These are phyloP conservation scores for Ulota crispa DNA, from an alignment of 225 moss, liverwort and hornwort genomes.

Conservation along the genomic window DNA sequence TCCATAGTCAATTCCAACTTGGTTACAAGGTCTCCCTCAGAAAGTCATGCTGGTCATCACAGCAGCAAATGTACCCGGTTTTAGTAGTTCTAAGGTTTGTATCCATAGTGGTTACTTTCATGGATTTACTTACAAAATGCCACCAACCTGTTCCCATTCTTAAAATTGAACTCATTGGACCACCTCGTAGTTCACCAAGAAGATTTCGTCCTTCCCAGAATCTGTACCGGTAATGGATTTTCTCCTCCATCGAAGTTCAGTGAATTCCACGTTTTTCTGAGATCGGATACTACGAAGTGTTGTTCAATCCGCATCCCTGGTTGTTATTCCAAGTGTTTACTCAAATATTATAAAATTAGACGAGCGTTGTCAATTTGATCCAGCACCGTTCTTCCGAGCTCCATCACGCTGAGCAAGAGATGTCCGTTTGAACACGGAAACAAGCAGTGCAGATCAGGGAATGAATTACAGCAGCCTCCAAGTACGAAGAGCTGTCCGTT, in stretches of 20 bases:
- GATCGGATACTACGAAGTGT: neutral
- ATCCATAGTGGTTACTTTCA: neutral
- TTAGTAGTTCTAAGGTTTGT: neutral
- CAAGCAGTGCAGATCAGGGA: neutral
- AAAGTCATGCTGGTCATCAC: neutral
- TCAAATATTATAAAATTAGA: neutral
- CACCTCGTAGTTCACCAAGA: neutral
- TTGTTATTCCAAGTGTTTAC: neutral
- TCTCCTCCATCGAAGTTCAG: neutral
- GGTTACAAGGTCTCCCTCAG: neutral
- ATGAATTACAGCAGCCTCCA: slow-evolving; percentile 12
- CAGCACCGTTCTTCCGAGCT: neutral
- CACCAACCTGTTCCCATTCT: slow-evolving; percentile 7
- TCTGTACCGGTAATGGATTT: neutral
- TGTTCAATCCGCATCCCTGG: neutral
- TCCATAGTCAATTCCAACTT: neutral
- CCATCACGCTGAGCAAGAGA: neutral
- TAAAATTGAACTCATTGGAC: slow-evolving; percentile 1
- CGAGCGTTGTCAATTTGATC: neutral
- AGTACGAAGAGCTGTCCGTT: neutral
- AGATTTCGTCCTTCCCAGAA: slow-evolving; percentile 14
- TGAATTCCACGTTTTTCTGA: neutral
- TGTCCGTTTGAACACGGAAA: neutral
- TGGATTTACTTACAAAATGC: neutral
- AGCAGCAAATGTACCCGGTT: neutral